Conservation (phyloP, 257 asterid species). For the Nicotiana knightiana region DNA sequence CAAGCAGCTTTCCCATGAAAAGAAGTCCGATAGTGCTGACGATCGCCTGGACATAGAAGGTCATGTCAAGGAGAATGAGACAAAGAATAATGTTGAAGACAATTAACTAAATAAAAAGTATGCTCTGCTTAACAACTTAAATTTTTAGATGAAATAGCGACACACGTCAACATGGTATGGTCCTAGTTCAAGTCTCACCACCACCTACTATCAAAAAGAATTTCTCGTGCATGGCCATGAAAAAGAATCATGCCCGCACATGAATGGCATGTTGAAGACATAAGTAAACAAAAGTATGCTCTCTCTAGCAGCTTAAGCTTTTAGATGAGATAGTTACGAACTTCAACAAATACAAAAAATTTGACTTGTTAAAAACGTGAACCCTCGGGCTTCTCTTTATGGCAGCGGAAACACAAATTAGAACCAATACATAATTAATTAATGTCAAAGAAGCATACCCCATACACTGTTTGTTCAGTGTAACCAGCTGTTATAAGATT, state of each 20-base stretch:
- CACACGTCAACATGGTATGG: background rate
- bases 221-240: background rate
- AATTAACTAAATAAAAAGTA: background rate
- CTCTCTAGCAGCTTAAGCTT: background rate
- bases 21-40: conserved; percentile 74
- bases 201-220: background rate
- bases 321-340: background rate
- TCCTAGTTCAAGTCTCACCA: background rate
- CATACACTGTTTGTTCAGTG: conserved; percentile 67
- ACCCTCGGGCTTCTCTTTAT: background rate
- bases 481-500: conserved; percentile 93
- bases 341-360: background rate
- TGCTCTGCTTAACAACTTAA: background rate
- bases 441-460: conserved; percentile 45
- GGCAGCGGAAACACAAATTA: background rate
- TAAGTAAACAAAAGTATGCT: background rate
- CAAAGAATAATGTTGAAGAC: background rate
- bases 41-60: conserved; percentile 44
- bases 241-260: background rate
- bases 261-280: background rate
- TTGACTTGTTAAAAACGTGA: background rate
- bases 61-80: conserved; percentile 6
- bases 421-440: conserved; percentile 4
- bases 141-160: background rate
- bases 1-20: conserved; percentile 81